These are phyloP conservation scores for Amphicarpaea edgeworthii DNA, from an alignment of 306 rosid species.

Conservation along the genomic window DNA sequence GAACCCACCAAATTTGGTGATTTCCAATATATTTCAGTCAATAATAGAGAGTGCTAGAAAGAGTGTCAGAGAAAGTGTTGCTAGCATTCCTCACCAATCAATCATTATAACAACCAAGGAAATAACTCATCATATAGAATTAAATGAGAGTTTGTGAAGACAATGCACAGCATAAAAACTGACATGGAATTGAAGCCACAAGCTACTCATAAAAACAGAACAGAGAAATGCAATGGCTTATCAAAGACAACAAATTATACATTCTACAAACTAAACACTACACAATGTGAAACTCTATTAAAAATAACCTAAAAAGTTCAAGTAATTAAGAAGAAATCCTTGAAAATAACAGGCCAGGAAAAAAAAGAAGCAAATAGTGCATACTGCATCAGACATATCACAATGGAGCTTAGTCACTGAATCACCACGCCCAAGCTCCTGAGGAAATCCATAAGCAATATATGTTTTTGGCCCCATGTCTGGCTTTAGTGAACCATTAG, in stretches of 20 bases:
- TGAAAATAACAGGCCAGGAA: not conserved
- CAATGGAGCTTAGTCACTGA: conserved; percentile 96
- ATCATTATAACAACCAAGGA: too few relatives aligned
- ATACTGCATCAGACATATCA: conserved; percentile 93
- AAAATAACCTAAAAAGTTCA: not conserved
- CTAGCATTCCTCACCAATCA: too few relatives aligned
- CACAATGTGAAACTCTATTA: not conserved
- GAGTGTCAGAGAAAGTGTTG: too few relatives aligned
- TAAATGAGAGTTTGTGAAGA: too few relatives aligned
- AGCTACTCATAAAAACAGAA: too few relatives aligned
- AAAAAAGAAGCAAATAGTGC: conserved; percentile 35
- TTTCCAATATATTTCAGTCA: too few relatives aligned
- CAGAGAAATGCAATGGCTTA: too few relatives aligned
- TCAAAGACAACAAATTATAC: not conserved
- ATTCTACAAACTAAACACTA: not conserved
- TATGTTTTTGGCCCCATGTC: conserved; percentile 95
- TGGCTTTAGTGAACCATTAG: conserved; percentile 52
- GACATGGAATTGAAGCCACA: too few relatives aligned
- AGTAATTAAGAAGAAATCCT: not conserved
- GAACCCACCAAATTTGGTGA: too few relatives aligned
- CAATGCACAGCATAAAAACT: too few relatives aligned
- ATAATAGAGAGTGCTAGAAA: too few relatives aligned
- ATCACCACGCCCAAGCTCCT: conserved; percentile 94
- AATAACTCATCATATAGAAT: too few relatives aligned
- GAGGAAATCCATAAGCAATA: conserved; percentile 81